These are phyloP conservation scores for Ensete glaucum DNA, from an alignment of 176 grass and related monocot genomes.

Conservation along the genomic window DNA sequence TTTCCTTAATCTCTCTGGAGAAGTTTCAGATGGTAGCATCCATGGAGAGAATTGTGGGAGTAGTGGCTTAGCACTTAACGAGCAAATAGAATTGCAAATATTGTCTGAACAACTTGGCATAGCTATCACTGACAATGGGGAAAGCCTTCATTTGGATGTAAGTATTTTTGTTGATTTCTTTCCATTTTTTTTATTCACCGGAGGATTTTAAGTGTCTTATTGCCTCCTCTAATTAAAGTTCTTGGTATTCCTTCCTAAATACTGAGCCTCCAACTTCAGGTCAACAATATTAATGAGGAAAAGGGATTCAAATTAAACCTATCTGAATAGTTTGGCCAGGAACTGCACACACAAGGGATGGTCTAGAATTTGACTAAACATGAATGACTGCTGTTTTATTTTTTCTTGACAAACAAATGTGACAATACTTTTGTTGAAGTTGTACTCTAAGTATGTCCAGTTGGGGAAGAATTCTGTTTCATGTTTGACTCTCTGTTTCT, in stretches of 20 bases:
- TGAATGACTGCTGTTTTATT: neutral
- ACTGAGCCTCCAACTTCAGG: neutral
- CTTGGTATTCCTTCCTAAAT: neutral
- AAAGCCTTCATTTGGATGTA: constrained; percentile 68
- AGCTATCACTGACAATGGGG: constrained; percentile 54
- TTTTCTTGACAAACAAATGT: neutral
- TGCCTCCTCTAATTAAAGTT: neutral
- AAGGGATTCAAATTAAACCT: too few relatives aligned
- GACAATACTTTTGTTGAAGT: neutral
- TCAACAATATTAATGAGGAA: too few relatives aligned
- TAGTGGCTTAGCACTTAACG: constrained; percentile 29
- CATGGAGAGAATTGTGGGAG: constrained; percentile 27
- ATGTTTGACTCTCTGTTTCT: neutral
- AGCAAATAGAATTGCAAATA: constrained; percentile 68
- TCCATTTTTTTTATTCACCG: neutral
- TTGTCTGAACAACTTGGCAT: constrained; percentile 85
- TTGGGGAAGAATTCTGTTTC: neutral
- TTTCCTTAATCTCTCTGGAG: constrained; percentile 61
- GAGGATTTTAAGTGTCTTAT: neutral
- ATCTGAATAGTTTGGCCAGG: too few relatives aligned
- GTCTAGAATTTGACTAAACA: neutral
- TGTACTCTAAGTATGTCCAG: neutral
- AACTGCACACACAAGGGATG: too few relatives aligned
- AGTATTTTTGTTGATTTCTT: constrained; percentile 24
- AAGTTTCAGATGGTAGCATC: constrained; percentile 52